Conservation (phyloP, 129 eudicot species). For the Flaveria trinervia region DNA sequence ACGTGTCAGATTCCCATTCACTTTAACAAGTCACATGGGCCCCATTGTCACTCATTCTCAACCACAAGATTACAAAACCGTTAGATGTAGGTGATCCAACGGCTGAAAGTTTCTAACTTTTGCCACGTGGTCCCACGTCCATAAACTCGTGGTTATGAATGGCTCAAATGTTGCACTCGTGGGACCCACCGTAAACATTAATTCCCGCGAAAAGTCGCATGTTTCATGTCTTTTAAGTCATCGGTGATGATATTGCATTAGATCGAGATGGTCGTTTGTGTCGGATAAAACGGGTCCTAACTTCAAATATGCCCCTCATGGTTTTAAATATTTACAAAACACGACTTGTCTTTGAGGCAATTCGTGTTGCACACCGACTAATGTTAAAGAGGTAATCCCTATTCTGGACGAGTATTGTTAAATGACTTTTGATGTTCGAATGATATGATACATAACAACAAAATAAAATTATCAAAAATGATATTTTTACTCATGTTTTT, state of each 20-base stretch:
- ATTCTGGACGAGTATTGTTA: too few relatives aligned
- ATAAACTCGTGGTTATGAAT: constrained; percentile 40
- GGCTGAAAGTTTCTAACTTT: neutral
- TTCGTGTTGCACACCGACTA: neutral
- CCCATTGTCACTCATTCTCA: constrained; percentile 25
- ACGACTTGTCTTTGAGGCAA: neutral
- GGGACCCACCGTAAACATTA: constrained; percentile 27
- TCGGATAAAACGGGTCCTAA: too few relatives aligned
- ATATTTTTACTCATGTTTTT: too few relatives aligned
- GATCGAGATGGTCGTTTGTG: too few relatives aligned
- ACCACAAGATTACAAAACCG: constrained; percentile 27
- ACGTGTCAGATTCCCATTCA: constrained; percentile 31
- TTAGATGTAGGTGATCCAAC: constrained; percentile 17
- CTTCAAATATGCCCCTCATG: constrained; percentile 26
- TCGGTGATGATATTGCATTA: neutral
- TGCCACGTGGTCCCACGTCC: constrained; percentile 34
- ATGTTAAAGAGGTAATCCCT: neutral
- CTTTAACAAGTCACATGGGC: constrained; percentile 18
- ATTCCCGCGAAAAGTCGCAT: constrained; percentile 1
- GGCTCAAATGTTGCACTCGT: constrained; percentile 17
- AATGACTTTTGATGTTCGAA: too few relatives aligned
- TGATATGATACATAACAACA: too few relatives aligned
- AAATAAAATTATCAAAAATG: too few relatives aligned
- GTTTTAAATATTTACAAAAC: constrained; percentile 19
- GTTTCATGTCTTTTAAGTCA: neutral